A percentile compares a stretch with the other conserved stretches of the same genome.
These are phyloP conservation scores for Rhizophlyctis rosea DNA, from an alignment of 192 early-diverging fungal genomes.

Conservation along the genomic window DNA sequence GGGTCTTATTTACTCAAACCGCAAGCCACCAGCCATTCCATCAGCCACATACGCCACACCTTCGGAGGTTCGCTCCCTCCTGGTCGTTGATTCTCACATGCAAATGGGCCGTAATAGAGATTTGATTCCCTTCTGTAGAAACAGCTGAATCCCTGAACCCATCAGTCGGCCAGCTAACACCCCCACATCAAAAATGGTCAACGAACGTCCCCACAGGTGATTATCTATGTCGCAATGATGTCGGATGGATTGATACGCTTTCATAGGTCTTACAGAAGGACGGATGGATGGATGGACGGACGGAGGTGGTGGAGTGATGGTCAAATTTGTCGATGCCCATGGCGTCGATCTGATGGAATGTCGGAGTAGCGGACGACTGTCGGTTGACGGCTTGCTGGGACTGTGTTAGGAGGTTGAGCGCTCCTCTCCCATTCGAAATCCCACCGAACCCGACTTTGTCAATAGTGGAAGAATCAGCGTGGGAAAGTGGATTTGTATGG, in stretches of 20 bases:
- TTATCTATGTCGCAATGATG: neutral
- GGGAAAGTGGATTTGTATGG: neutral
- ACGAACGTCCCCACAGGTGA: conserved; percentile 26
- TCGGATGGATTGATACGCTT: conserved; percentile 6
- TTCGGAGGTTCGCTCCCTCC: too few relatives aligned
- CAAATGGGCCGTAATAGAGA: too few relatives aligned
- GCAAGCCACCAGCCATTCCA: too few relatives aligned
- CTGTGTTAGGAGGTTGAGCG: neutral
- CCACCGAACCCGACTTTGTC: conserved; percentile 1
- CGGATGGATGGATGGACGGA: conserved; percentile 13
- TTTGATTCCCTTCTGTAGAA: too few relatives aligned
- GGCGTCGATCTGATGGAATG: neutral
- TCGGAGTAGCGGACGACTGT: neutral
- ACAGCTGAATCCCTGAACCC: too few relatives aligned
- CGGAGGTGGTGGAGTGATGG: neutral
- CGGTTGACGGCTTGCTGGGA: neutral
- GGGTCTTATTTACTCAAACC: too few relatives aligned
- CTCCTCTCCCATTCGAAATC: neutral
- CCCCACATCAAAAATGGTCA: conserved; percentile 13
- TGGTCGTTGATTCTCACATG: too few relatives aligned
- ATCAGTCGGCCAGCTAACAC: conserved; percentile 16
- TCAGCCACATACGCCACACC: too few relatives aligned
- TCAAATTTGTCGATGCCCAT: neutral
- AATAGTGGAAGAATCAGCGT: neutral
- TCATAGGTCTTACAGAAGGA: neutral